Conservation (phyloP, 768 basidiomycete species). For the Lentinus tigrinus region DNA sequence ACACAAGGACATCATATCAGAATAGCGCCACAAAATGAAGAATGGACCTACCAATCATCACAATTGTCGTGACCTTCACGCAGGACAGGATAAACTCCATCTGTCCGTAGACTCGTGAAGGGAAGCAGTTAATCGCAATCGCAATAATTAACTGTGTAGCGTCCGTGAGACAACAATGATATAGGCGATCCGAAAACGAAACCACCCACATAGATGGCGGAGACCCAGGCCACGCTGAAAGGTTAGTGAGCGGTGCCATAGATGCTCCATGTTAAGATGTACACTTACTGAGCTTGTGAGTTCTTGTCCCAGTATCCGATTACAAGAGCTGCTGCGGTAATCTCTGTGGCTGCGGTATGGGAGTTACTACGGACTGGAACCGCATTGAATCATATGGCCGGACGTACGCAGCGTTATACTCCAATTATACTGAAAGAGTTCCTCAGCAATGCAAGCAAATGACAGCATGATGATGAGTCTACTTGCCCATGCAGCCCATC, state of each 20-base stretch:
- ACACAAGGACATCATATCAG: slow-evolving; percentile 26
- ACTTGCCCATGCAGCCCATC: slow-evolving; percentile 46
- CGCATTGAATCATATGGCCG: background rate
- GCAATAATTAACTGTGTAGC: slow-evolving; percentile 22
- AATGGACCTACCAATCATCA: slow-evolving; percentile 27
- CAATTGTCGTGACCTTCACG: slow-evolving; percentile 31
- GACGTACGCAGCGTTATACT: slow-evolving; percentile 27
- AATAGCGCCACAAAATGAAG: slow-evolving; percentile 23
- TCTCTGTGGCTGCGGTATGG: slow-evolving; percentile 40
- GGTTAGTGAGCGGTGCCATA: background rate
- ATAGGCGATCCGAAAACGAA: slow-evolving; percentile 19
- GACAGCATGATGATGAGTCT: no score
- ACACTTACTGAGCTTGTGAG: slow-evolving; percentile 9
- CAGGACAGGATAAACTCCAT: slow-evolving; percentile 33
- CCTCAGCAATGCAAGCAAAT: slow-evolving; percentile 2
- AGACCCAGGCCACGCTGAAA: slow-evolving; percentile 5
- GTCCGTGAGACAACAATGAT: slow-evolving; percentile 14
- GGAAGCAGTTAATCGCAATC: slow-evolving; percentile 24
- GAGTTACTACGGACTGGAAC: background rate
- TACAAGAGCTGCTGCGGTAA: slow-evolving; percentile 51
- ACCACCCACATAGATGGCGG: slow-evolving; percentile 28
- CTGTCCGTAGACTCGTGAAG: slow-evolving; percentile 26
- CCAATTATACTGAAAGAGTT: slow-evolving; percentile 31
- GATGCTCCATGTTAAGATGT: background rate
- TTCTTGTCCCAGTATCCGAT: slow-evolving; percentile 43